Base-by-base conservation (phyloP, 768 basidiomycete species). In the Hemileccinum rubropunctum region DNA sequence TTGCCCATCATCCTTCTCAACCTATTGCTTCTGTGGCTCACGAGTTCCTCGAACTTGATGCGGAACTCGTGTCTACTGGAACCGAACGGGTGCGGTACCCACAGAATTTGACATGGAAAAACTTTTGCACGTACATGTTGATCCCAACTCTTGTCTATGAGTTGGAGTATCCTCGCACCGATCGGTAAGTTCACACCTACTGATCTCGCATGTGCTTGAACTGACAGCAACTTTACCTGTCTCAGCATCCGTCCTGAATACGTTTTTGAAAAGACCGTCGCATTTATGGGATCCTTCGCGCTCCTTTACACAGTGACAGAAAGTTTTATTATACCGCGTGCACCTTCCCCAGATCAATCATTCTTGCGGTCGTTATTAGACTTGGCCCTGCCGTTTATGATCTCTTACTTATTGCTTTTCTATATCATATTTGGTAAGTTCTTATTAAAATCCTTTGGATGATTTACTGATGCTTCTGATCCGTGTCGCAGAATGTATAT, bases 121-220 rank as follows among this genome's bases (percentile, higher is more conserved):
- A 92, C 67, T 98, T 94, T 63, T 80, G 80, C 26, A 79, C 86
- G 34, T 99, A 95, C 69, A 82, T 91, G 71, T 71, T 95, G 34
- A 84, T 90, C 40, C 97, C 97, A 13, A 92, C 92, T 0, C 76
- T 99, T 37, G 94, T 98, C 7, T 99, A 99, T 62, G 94, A 98
- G 66, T 75, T 98, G 30, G 95, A 98, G 69, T 99, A 95, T 67
- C 95, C 95, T 10, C 74, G 95, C 44, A 98, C 95, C 10, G 83
- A 89, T 28, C 73, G 77, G 91, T 91, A 61, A 43, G 80, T 70
- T 40, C 13, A 42, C 17, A 12, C 36, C 27, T 23, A 28, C 18
- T 20, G 32, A 20, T 34, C 14, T 51, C n/a, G 33, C 26, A 18
- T 15, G 33, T 18, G 14, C 10, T 1, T 27, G 36, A n/a, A 15